Evolutionary conservation across 2,329 filamentous ascomycete species (phyloP).

Genomic region (Neopestalotiopsis sp.): DNA sequence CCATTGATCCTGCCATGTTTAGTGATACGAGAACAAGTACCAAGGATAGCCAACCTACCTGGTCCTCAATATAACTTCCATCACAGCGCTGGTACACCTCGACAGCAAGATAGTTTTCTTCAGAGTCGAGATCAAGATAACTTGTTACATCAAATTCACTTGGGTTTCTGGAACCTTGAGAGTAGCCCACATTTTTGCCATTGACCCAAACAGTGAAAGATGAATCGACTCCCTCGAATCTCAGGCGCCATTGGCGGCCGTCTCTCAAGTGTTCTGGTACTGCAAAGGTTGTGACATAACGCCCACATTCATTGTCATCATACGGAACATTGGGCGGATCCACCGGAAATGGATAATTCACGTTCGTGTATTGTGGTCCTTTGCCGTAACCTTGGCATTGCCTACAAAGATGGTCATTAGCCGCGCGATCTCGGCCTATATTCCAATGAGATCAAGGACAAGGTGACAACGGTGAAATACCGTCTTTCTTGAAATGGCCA

Average conservation of each 20-base stretch:
- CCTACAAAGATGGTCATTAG: neutral
- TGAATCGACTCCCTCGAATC: constrained; percentile 77
- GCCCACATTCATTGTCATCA: constrained; percentile 69
- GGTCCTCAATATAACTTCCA: constrained; percentile 75
- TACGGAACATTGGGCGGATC: constrained; percentile 68
- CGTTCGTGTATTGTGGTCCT: constrained; percentile 67
- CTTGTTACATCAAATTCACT: constrained; percentile 74
- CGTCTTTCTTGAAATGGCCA: neutral
- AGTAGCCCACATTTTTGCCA: constrained; percentile 70
- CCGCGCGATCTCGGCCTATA: neutral
- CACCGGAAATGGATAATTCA: constrained; percentile 66
- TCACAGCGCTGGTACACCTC: constrained; percentile 76
- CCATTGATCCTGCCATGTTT: constrained; percentile 63
- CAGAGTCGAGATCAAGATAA: constrained; percentile 45
- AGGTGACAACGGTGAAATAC: neutral
- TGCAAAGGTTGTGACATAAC: constrained; percentile 63
- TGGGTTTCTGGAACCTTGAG: constrained; percentile 74
- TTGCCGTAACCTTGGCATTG: constrained; percentile 68
- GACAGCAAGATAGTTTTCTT: constrained; percentile 64
- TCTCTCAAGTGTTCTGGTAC: constrained; percentile 50
- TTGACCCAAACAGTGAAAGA: constrained; percentile 77
- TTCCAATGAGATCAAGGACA: neutral
- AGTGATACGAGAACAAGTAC: neutral
- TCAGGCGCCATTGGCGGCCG: constrained; percentile 64
- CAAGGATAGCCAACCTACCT: constrained; percentile 32